Percentiles rank a stretch among this genome's conserved stretches.
Conservation (phyloP, 805 yeast genomes). For the Suhomyces kilbournensis region DNA sequence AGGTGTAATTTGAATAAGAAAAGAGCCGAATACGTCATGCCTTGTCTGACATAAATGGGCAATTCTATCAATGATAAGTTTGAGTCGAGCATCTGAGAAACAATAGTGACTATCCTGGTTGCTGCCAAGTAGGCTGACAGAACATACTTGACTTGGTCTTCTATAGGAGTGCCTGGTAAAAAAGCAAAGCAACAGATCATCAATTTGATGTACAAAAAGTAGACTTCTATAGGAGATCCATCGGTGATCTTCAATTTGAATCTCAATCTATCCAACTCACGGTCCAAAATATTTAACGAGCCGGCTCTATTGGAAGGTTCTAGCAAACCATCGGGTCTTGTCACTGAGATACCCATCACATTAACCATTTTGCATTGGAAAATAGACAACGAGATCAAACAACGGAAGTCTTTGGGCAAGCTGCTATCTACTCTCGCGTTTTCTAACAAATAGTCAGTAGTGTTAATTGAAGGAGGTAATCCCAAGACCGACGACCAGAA, state of each 20-base stretch:
- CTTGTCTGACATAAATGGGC: slow-evolving; percentile 83
- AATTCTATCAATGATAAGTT: slow-evolving; percentile 70
- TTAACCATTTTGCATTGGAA: slow-evolving; percentile 82
- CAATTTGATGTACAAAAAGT: slow-evolving; percentile 71
- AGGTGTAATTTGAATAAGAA: slow-evolving; percentile 77
- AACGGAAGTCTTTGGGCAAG: slow-evolving; percentile 68
- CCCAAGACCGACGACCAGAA: slow-evolving; percentile 89
- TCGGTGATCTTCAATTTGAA: slow-evolving; percentile 61
- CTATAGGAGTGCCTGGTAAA: slow-evolving; percentile 83
- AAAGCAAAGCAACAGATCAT: slow-evolving; percentile 89
- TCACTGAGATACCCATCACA: slow-evolving; percentile 83
- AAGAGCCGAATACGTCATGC: slow-evolving; percentile 78
- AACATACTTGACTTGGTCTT: slow-evolving; percentile 81
- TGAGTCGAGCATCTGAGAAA: slow-evolving; percentile 64
- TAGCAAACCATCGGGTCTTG: slow-evolving; percentile 83
- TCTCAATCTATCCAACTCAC: slow-evolving; percentile 73
- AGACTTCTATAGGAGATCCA: slow-evolving; percentile 69
- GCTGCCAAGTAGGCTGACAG: slow-evolving; percentile 77
- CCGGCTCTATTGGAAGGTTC: slow-evolving; percentile 83
- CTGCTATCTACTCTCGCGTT: slow-evolving; percentile 65
- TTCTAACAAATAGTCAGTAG: slow-evolving; percentile 75
- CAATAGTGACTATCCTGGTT: slow-evolving; percentile 75
- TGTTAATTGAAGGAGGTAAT: slow-evolving; percentile 79
- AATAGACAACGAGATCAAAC: slow-evolving; percentile 68
- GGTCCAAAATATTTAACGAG: slow-evolving; percentile 68